Evolutionary conservation across 495 filamentous ascomycete genomes (phyloP), one percentile per base, ranked within the genome.

Genomic region (Tuber brumale): DNA sequence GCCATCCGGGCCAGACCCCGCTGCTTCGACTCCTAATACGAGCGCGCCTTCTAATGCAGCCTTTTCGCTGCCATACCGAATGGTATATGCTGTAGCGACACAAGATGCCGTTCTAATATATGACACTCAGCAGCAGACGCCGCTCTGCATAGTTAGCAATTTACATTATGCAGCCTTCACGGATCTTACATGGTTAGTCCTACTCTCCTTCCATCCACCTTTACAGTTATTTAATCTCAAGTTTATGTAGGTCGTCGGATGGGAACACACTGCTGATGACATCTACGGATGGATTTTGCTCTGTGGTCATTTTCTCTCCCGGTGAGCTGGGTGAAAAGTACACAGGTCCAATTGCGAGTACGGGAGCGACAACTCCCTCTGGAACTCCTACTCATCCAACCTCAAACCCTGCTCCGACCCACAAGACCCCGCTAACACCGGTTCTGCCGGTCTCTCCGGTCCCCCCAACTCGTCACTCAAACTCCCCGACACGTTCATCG

Each of bases 211-310:
- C 70, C 14, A 73, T 27, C 77, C 44, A 39, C 44, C 73, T 76
- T 57, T 19, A 46, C 69, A 57, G 8, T 51, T 74, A 61, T 48
- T 76, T 85, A 81, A 85, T 83, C 76, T 66, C 27, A 66, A 35
- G 77, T 81, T 41, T 27, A 73, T 76, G n/a, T 77, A 97, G 94
- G 94, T 96, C 96, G 1, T 92, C 87, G 78, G 96, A 99, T 84
- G 96, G 96, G 3, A 87, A 92, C 70, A 98, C 94, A 1, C 85
- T 99, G 39, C 87, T 98, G 48, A 97, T 99, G 88, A 94, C 93
- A 73, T 98, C 96, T 1, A 97, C 96, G 0, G 96, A 99, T 82
- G 96, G 96, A 0, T 99, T 97, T 85, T 98, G 96, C 82, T 99
- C 96, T 0, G 90, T 92, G 0, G 86, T 99, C 37, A 89, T 93